A percentile compares a stretch with the other conserved stretches of the same genome.
Conservation (phyloP, 805 yeast genomes). For the Scheffersomyces spartinae region DNA sequence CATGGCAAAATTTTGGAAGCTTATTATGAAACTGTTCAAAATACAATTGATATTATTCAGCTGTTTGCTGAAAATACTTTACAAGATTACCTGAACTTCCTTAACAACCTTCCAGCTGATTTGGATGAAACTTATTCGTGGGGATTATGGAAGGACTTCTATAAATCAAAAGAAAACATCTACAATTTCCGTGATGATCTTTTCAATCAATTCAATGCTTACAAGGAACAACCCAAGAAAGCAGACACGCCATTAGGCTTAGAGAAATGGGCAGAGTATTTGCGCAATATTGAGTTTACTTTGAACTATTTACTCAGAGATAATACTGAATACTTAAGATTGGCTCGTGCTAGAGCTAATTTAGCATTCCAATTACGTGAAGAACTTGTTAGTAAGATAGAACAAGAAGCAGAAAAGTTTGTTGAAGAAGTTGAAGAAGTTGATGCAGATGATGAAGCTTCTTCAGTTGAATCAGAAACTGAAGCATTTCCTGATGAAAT, state of each 20-base stretch:
- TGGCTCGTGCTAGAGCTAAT: conserved; percentile 32
- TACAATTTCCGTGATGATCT: conserved; percentile 24
- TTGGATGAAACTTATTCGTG: conserved; percentile 13
- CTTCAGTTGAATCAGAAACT: conserved; percentile 1
- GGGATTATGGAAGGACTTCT: conserved; percentile 25
- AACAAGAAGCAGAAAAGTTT: conserved; percentile 4
- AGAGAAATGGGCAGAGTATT: conserved; percentile 17
- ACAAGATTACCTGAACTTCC: conserved; percentile 21
- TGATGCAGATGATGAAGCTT: conserved; percentile 2
- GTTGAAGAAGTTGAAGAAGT: conserved; percentile 2
- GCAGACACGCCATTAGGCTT: conserved; percentile 16
- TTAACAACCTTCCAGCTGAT: conserved; percentile 11
- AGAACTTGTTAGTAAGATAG: conserved; percentile 8
- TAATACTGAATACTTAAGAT: conserved; percentile 25
- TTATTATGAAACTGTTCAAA: conserved; percentile 22
- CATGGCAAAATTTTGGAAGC: conserved; percentile 16
- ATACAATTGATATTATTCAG: conserved; percentile 30
- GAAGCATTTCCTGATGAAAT: neutral
- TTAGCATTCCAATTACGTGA: conserved; percentile 31
- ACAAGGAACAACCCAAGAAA: conserved; percentile 9
- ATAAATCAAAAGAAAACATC: conserved; percentile 24
- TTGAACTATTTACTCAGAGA: conserved; percentile 21
- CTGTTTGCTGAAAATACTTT: conserved; percentile 28
- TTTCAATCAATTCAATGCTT: conserved; percentile 14
- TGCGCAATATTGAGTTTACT: conserved; percentile 26